Base-by-base conservation (phyloP, 495 filamentous ascomycete species). In the Neurospora sp. region DNA sequence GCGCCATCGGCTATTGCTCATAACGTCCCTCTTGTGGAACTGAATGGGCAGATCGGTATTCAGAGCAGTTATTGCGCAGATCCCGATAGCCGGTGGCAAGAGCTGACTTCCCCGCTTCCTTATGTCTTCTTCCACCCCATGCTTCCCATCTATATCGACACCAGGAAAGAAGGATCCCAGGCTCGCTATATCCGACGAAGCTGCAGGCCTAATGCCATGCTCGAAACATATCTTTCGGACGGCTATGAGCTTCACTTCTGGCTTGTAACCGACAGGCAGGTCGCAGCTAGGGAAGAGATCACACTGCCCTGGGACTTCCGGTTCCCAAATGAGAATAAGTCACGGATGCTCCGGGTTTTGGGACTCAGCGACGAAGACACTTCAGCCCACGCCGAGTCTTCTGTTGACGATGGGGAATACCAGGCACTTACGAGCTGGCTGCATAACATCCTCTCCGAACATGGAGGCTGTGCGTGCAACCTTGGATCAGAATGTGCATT, bases 81-180 rank as follows among this genome's bases (percentile, higher is more conserved):
- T 76, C 83, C 88, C 0, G 84, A 82, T 8, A 95, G 95, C 81
- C 88, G 92, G 48, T 97, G 93, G 92, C 83, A 87, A 11, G 87
- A 90, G 24, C 83, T 95, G 37, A 88, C 88, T 39, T 92, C 93
- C 78, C 94, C 96, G 6, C 89, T 94, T 42, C 92, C 92, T 7
- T 94, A 94, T 74, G 92, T 97, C 39, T 91, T 94, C 77, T 95
- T 96, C 81, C 92, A 93, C 77, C 90, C 91, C 7, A 86, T 88
- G 69, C 88, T 95, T 21, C 92, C 95, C 0, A 87, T 99, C 17
- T 97, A 94, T 83, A 94, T 99, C 74, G 96, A 99, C 80, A 93
- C 93, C 5, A 89, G 96, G 38, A 86, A 86, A 73, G 92, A 94
- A 83, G 96, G 95, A 17, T 96, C 92, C 19, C 84, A 89, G 19